Percentiles rank a stretch among this genome's conserved stretches.
Conservation (phyloP, 352 stramenopile species). For the Phytophthora multivora region DNA sequence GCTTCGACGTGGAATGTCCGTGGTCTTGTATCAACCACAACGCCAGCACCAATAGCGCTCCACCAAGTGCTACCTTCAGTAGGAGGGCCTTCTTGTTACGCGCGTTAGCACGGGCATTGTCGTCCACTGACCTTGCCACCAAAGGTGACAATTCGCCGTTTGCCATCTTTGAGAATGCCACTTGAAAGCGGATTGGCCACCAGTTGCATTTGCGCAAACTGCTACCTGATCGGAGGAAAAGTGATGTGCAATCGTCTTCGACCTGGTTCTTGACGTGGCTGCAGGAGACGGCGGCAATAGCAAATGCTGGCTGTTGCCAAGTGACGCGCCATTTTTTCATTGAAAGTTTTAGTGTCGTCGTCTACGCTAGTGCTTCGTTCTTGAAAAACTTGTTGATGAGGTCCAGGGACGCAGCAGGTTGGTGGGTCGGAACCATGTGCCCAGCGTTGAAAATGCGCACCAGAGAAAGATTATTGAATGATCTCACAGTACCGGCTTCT, state of each 20-base stretch:
- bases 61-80: conserved; percentile 21
- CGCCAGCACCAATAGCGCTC: conserved; percentile 17
- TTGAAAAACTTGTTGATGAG: conserved; percentile 65
- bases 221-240: conserved; percentile 14
- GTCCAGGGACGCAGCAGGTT: conserved; percentile 48
- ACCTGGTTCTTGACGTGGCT: too few species aligned
- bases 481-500: conserved; percentile 35
- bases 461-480: conserved; percentile 48
- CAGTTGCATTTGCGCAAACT: conserved; percentile 1
- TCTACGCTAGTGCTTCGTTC: conserved; percentile 32
- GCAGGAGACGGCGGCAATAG: neutral
- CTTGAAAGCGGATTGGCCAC: conserved; percentile 2
- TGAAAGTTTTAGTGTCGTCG: neutral
- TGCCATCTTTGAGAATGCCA: conserved; percentile 7
- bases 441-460: conserved; percentile 58
- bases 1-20: neutral
- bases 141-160: conserved; percentile 28
- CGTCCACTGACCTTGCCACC: conserved; percentile 5
- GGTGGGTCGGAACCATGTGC: conserved; percentile 63
- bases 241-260: conserved; percentile 20
- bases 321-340: too few species aligned
- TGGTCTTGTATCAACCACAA: conserved; percentile 28
- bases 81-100: conserved; percentile 17
- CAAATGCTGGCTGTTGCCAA: neutral
- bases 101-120: neutral